Evolutionary conservation across 306 rosid species (phyloP).

Genomic region (Malus sylvestris): DNA sequence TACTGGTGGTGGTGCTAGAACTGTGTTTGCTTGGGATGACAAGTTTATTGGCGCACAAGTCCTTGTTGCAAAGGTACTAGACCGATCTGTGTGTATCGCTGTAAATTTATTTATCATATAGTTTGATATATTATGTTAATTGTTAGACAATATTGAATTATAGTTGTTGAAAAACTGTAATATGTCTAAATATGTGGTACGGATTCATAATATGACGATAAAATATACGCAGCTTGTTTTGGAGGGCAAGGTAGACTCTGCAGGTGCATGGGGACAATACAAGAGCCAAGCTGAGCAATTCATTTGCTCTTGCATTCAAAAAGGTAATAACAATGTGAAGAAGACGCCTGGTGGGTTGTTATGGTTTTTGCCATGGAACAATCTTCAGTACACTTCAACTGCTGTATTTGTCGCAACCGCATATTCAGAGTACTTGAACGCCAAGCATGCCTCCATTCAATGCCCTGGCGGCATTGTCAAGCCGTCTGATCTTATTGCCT

Average conservation of each 20-base stretch:
- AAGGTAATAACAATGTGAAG: conserved; percentile 24
- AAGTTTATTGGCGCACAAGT: conserved; percentile 49
- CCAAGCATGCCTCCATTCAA: conserved; percentile 14
- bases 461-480: conserved; percentile 20
- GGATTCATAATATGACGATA: too few species aligned
- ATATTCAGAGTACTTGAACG: conserved; percentile 35
- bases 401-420: conserved; percentile 36
- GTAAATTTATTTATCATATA: too few species aligned
- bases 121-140: neutral
- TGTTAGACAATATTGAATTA: too few species aligned
- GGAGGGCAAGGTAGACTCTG: conserved; percentile 21
- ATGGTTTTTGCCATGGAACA: conserved; percentile 43
- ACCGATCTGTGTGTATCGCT: neutral
- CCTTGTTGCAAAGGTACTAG: conserved; percentile 40
- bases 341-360: conserved; percentile 43
- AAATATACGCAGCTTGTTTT: conserved; percentile 36
- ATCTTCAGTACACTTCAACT: conserved; percentile 45
- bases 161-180: too few species aligned
- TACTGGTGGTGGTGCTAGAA: conserved; percentile 41
- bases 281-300: conserved; percentile 44
- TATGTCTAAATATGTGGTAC: too few species aligned
- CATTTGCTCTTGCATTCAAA: conserved; percentile 47
- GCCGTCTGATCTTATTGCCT: conserved; percentile 27
- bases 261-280: conserved; percentile 37
- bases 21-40: conserved; percentile 58